Conservation (phyloP, 495 filamentous ascomycete genomes). For the Xylaria flabelliformis region DNA sequence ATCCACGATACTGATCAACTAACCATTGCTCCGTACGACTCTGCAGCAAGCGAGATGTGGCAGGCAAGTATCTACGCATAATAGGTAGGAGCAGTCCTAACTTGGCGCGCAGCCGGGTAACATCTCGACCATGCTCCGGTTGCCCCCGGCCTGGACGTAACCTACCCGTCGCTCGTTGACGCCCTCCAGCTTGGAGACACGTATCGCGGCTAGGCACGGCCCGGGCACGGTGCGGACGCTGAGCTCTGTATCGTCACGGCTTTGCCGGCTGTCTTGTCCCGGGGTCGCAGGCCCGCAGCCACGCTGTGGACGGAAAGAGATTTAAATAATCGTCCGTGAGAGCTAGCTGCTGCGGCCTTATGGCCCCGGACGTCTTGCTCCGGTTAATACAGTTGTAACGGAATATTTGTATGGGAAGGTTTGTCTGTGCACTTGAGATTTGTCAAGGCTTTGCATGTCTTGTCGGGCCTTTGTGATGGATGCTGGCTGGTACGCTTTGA, state of each 20-base stretch:
- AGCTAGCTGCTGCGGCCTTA: not conserved
- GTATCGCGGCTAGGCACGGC: not conserved
- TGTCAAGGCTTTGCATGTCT: not conserved
- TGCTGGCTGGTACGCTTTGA: not conserved
- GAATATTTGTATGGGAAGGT: not conserved
- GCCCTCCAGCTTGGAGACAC: not conserved
- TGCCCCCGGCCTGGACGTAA: not conserved
- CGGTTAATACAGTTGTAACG: not conserved
- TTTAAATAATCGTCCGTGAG: not conserved
- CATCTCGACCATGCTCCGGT: conserved; percentile 4
- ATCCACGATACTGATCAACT: not conserved
- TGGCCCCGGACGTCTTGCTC: not conserved
- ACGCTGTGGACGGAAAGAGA: not conserved
- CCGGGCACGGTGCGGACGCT: conserved; percentile 4
- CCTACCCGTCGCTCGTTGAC: not conserved
- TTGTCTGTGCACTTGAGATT: not conserved
- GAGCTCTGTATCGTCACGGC: not conserved
- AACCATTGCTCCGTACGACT: not conserved
- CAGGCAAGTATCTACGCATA: not conserved
- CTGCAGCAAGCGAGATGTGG: not conserved
- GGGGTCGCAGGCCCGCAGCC: not conserved
- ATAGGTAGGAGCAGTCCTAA: not conserved
- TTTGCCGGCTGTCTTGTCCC: conserved; percentile 7
- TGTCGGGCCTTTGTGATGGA: not conserved
- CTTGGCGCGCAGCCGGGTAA: conserved; percentile 1